Evolutionary conservation across 2,329 filamentous ascomycete genomes (phyloP).

Genomic region (Xylariaceae sp.): DNA sequence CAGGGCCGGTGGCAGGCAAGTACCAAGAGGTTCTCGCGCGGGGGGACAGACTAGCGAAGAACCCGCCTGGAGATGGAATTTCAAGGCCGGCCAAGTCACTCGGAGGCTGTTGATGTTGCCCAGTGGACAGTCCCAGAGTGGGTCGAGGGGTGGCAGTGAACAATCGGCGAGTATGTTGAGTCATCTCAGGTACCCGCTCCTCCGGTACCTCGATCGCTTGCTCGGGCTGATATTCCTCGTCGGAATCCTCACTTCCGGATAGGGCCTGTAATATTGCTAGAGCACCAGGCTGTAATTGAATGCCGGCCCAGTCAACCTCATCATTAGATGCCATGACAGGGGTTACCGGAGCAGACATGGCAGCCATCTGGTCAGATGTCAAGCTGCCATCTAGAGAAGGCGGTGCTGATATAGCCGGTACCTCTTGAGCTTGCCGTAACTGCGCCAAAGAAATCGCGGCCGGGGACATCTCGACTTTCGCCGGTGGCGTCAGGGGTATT

Average conservation of each 20-base stretch:
- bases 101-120: conserved; percentile 56
- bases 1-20: conserved; percentile 50
- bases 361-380: conserved; percentile 80
- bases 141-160: conserved; percentile 41
- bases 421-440: conserved; percentile 55
- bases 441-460: conserved; percentile 68
- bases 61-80: conserved; percentile 85
- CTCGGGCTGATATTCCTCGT: conserved; percentile 59
- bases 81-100: conserved; percentile 76
- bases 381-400: conserved; percentile 88
- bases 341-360: conserved; percentile 78
- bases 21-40: conserved; percentile 80
- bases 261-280: conserved; percentile 76
- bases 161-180: conserved; percentile 48
- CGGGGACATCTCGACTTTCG: conserved; percentile 71
- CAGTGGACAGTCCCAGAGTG: conserved; percentile 39
- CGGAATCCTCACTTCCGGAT: conserved; percentile 51
- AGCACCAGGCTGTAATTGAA: conserved; percentile 73
- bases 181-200: conserved; percentile 47
- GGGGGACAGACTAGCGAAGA: conserved; percentile 80
- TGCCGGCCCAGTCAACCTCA: conserved; percentile 63
- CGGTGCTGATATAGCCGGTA: conserved; percentile 73
- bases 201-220: conserved; percentile 50
- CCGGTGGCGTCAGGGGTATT: conserved; percentile 60
- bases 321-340: conserved; percentile 63